Base-by-base conservation (phyloP, 1,139 yeast species). In the Candida pseudocylindracea region DNA sequence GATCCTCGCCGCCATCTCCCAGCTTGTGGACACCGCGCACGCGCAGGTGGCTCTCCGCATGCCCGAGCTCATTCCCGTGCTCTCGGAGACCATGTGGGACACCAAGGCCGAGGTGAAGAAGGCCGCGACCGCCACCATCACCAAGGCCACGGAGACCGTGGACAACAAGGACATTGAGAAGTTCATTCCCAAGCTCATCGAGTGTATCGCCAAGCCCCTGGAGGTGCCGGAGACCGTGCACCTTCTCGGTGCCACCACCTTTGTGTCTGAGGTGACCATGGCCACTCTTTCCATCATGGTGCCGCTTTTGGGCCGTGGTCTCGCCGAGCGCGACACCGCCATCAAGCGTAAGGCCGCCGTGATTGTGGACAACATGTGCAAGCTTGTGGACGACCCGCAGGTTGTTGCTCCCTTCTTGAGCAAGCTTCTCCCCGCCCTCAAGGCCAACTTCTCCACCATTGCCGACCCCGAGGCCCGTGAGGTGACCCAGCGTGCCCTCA, bases 401-500 rank as follows among this genome's bases (percentile, higher is more conserved):
- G 88, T 88, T 55, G 93, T 88, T 65, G 96, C 96, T 68, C 98
- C 98, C 49, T 88, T 88, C 78, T 67, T 88, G 79, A 66, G 68
- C 62, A 79, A 75, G 57, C 73, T 88, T 55, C 78, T 81, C 67
- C 98, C 98, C 57, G 81, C 95, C 53, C 72, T 88, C 61, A 80
- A 81, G 73, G 58, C 72, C 57, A 88, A 88, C 80, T 72, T 74
- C 65, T 63, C 79, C 54, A 81, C 80, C 67, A 81, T 88, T 66
- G 98, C 98, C 57, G 98, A 88, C 64, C 98, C 98, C 55, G 98
- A 88, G 68, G 98, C 96, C 48, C 91, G 98, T 71, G 91, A 79
- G 43, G 96, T 88, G 54, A 88, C 98, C 50, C 67, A 70, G 54
- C 85, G 96, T 69, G 98, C 93, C 53, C 72, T 88, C 63, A 75